A percentile compares a stretch with the other conserved stretches of the same genome.
These are phyloP conservation scores for Pseudopyrenochaeta lycopersici DNA, from an alignment of 2,329 filamentous ascomycete genomes.

Conservation along the genomic window DNA sequence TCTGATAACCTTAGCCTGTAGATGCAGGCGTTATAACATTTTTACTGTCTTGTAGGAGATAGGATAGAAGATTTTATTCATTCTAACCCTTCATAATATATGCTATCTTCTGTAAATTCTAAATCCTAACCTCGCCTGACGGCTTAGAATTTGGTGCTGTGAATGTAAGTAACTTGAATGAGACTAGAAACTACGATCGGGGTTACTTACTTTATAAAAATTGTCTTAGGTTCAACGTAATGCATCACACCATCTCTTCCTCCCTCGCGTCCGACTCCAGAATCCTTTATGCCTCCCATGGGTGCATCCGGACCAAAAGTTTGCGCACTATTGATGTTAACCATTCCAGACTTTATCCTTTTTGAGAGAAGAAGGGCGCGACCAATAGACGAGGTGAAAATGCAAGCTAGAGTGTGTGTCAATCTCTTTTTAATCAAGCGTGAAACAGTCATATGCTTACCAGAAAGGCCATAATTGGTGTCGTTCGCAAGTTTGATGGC, in stretches of 20 bases:
- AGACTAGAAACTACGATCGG: too few relatives aligned
- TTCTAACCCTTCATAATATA: too few relatives aligned
- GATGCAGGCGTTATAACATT: too few relatives aligned
- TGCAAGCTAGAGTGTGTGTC: slow-evolving; percentile 14
- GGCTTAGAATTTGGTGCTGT: not conserved
- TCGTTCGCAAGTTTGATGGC: slow-evolving; percentile 43
- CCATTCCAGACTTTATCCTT: slow-evolving; percentile 41
- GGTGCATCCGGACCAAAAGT: slow-evolving; percentile 25
- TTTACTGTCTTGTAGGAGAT: too few relatives aligned
- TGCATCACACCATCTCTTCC: slow-evolving; percentile 40
- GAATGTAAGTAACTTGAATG: too few relatives aligned
- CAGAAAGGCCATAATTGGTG: slow-evolving; percentile 37
- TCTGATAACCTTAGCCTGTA: too few relatives aligned
- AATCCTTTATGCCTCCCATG: slow-evolving; percentile 46
- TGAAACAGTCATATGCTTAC: too few relatives aligned
- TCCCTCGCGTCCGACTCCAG: slow-evolving; percentile 42
- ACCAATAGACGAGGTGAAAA: slow-evolving; percentile 35
- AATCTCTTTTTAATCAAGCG: too few relatives aligned
- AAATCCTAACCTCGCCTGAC: too few relatives aligned
- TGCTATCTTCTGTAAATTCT: too few relatives aligned
- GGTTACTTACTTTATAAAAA: slow-evolving; percentile 40
- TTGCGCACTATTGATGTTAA: slow-evolving; percentile 41
- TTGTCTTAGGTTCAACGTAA: slow-evolving; percentile 44
- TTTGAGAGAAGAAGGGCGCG: slow-evolving; percentile 40
- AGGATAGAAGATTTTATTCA: too few relatives aligned